Evolutionary conservation across 768 basidiomycete genomes (phyloP).

Genomic region (Leccinum variicolor): DNA sequence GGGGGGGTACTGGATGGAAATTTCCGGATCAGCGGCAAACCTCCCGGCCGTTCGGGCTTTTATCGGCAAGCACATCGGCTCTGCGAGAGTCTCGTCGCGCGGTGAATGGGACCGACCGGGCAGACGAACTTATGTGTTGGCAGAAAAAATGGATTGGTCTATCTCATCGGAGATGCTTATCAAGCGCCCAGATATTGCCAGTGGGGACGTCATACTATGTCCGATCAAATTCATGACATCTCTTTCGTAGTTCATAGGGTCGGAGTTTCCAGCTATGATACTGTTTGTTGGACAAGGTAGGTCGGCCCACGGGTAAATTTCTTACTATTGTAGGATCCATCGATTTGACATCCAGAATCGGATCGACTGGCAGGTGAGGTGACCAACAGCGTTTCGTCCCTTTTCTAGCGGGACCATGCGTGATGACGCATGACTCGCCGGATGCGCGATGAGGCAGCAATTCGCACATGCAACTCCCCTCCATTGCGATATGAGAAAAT

Average conservation of each 20-base stretch:
- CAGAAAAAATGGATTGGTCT: background rate
- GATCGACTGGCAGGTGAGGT: background rate
- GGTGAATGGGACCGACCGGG: background rate
- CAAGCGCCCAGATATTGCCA: background rate
- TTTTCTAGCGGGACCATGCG: background rate
- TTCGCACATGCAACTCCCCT: background rate
- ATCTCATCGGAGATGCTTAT: background rate
- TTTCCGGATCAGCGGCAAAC: background rate
- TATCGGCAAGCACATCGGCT: background rate
- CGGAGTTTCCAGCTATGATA: background rate
- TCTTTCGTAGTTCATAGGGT: background rate
- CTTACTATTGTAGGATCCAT: background rate
- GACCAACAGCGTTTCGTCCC: background rate
- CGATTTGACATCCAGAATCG: background rate
- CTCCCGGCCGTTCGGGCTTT: background rate
- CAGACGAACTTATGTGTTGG: background rate
- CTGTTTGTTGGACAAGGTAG: background rate
- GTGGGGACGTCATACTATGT: background rate
- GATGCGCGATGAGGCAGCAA: background rate
- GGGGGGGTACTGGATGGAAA: background rate
- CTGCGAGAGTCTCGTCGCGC: background rate
- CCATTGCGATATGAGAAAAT: constrained; percentile 1
- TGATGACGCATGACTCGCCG: background rate
- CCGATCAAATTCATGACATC: background rate
- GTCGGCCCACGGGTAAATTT: background rate